Conservation (phyloP, 345 rosid genomes). For the Eucalyptus erythrocorys region DNA sequence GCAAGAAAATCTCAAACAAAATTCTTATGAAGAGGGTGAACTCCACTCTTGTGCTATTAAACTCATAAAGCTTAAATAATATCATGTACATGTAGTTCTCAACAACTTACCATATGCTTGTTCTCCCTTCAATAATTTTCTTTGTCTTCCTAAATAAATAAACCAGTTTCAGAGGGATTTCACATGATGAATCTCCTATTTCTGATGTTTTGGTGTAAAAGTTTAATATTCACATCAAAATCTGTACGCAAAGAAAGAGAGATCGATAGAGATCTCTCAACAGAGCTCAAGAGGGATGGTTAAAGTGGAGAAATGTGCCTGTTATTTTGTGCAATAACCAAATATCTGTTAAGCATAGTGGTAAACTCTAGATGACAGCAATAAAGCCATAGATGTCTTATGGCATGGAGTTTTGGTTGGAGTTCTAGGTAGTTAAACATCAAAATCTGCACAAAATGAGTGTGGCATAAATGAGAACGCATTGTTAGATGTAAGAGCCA, state of each 20-base stretch:
- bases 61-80: background rate
- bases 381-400: background rate
- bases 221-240: background rate
- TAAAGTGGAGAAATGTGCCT: background rate
- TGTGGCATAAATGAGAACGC: background rate
- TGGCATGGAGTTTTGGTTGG: background rate
- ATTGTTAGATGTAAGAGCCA: background rate
- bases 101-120: background rate
- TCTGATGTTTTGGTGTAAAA: background rate
- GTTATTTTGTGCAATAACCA: background rate
- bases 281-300: background rate
- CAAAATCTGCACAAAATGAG: background rate
- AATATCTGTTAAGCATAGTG: background rate
- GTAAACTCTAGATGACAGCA: background rate
- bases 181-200: background rate
- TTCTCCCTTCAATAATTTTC: background rate
- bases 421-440: background rate
- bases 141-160: background rate
- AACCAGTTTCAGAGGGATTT: background rate
- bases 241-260: background rate
- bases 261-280: background rate
- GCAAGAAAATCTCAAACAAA: background rate
- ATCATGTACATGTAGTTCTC: background rate
- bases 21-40: background rate
- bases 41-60: background rate